Conservation (phyloP, 306 rosid species). For the Astragalus glycyphyllos region DNA sequence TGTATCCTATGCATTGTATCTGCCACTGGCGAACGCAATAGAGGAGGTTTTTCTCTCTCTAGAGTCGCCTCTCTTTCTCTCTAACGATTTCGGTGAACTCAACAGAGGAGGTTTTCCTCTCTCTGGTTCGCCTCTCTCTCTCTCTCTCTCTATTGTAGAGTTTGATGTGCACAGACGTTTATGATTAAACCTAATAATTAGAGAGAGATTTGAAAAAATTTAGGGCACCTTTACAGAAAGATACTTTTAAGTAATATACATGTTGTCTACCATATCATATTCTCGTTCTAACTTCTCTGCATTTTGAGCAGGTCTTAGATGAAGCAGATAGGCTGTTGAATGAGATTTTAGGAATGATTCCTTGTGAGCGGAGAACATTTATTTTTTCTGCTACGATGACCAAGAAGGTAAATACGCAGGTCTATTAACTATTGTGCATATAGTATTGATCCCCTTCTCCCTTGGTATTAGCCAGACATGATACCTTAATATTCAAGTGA, state of each 20-base stretch:
- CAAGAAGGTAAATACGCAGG: slow-evolving; percentile 66
- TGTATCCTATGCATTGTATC: no score
- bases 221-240: slow-evolving; percentile 23
- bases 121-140: no score
- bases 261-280: slow-evolving; percentile 5
- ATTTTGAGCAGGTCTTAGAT: slow-evolving; percentile 79
- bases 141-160: no score
- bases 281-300: slow-evolving; percentile 29
- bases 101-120: no score
- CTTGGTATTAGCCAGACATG: neutral
- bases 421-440: slow-evolving; percentile 1
- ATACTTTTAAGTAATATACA: no score
- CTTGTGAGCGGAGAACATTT: slow-evolving; percentile 83
- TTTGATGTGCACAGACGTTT: no score
- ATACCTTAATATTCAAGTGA: slow-evolving; percentile 19
- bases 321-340: slow-evolving; percentile 92
- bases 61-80: no score
- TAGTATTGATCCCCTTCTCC: neutral
- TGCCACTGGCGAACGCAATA: no score
- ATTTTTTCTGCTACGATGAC: slow-evolving; percentile 99
- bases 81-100: no score
- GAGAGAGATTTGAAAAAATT: no score
- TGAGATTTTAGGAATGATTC: slow-evolving; percentile 73
- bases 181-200: no score
- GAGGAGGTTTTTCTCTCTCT: no score